Evolutionary conservation across 495 filamentous ascomycete species (phyloP), one percentile per base, ranked within the genome.

Genomic region (Hyphodiscus hymeniophilus): DNA sequence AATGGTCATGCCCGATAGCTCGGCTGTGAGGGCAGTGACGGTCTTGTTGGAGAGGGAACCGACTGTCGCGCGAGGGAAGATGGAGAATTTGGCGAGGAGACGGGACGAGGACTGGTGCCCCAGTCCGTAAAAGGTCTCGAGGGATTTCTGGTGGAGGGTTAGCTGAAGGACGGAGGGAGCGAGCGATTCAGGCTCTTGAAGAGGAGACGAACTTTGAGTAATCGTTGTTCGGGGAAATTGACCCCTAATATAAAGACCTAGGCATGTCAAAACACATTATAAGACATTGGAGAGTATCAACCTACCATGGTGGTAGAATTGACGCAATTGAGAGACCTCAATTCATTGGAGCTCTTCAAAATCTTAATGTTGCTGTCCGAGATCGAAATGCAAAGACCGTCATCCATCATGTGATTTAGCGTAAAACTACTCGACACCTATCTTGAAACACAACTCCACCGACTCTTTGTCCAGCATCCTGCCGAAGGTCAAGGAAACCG

Each of bases 41-140:
- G 84, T 85, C 60, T 85, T 80, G 49, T 77, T 76, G 42, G 72
- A 69, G 8, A 98, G 69, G 2, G 75, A 70, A 60, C 83, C 81
- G 45, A 96, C 71, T 60, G 78, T 80, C 50, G 87, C 87, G 35
- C 73, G 81, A 17, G 84, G 79, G 66, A 94, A 85, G 65, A 98
- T 94, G 60, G 79, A 77, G 67, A 85, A 82, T 57, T 85, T 89
- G 55, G 94, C 85, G 58, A 96, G 79, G 48, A 98, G 77, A 45
- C 81, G 80, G 11, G 72, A 66, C 33, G 85, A 83, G 15, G 78
- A 68, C 44, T 82, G 72, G 40, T 76, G 72, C 8, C 92, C 92
- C 52, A 97, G 77, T 42, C 87, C 89, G 67, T 95, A 97, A 80
- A 97, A 96, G 40, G 71, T 69, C 66, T 90, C 72, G 46, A 97